A percentile compares a stretch with the other conserved stretches of the same genome.
Evolutionary conservation across 768 basidiomycete genomes (phyloP).

Genomic region (Vararia minispora): DNA sequence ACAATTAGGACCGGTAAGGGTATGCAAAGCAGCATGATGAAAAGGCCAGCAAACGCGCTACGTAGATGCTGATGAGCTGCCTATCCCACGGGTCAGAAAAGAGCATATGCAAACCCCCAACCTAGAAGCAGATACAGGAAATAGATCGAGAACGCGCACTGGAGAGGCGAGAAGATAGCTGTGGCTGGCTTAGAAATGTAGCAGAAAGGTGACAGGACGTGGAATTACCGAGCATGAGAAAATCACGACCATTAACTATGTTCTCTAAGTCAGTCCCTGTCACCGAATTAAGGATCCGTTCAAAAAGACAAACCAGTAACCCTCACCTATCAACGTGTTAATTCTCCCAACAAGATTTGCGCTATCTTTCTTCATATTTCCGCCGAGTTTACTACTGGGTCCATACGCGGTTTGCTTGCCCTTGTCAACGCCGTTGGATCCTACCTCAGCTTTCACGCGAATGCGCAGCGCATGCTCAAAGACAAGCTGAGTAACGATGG

Average conservation of each 20-base stretch:
- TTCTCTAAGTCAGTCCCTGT: constrained; percentile 38
- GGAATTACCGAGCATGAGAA: constrained; percentile 9
- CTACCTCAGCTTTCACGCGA: constrained; percentile 45
- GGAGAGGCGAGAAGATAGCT: constrained; percentile 15
- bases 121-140: constrained; percentile 23
- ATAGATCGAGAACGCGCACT: constrained; percentile 24
- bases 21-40: too few relatives aligned
- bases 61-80: background rate
- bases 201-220: constrained; percentile 11
- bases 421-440: too few relatives aligned
- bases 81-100: background rate
- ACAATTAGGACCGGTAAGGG: too few relatives aligned
- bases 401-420: background rate
- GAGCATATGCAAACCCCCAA: constrained; percentile 7
- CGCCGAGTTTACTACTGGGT: constrained; percentile 11
- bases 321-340: constrained; percentile 67
- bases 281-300: too few relatives aligned
- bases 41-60: constrained; percentile 7
- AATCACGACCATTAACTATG: constrained; percentile 19
- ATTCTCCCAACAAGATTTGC: constrained; percentile 58
- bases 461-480: constrained; percentile 53
- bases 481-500: constrained; percentile 39
- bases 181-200: constrained; percentile 1
- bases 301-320: too few relatives aligned
- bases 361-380: constrained; percentile 18